These are phyloP conservation scores for Dryas octopetala DNA, from an alignment of 306 rosid species.

Conservation along the genomic window DNA sequence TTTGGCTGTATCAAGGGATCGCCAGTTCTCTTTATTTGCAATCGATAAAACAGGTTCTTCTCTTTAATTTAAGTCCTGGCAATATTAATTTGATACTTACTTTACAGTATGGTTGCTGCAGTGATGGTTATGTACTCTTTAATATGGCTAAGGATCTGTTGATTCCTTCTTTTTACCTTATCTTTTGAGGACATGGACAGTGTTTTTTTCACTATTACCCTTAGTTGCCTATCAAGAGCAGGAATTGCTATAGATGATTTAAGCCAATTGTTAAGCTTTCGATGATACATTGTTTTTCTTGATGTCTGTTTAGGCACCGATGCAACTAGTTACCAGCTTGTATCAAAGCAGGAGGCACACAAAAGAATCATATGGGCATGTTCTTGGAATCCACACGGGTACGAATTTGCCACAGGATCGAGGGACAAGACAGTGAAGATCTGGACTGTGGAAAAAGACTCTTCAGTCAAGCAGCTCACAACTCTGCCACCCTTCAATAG, in stretches of 20 bases:
- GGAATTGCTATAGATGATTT: neutral
- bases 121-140: neutral
- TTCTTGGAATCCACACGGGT: conserved; percentile 85
- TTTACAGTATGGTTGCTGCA: neutral
- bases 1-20: conserved; percentile 91
- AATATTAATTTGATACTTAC: neutral
- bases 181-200: no score
- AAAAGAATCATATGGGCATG: conserved; percentile 97
- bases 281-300: neutral
- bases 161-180: no score
- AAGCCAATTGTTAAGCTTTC: neutral
- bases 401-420: conserved; percentile 93
- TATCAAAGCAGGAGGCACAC: conserved; percentile 83
- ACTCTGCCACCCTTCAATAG: conserved; percentile 60
- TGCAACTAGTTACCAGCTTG: conserved; percentile 54
- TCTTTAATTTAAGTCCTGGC: neutral
- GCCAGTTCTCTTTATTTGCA: conserved; percentile 75
- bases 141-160: no score
- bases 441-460: conserved; percentile 56
- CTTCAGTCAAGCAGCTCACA: conserved; percentile 52
- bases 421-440: conserved; percentile 84
- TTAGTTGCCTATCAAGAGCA: neutral
- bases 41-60: conserved; percentile 71
- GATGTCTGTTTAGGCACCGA: conserved; percentile 47
- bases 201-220: neutral